phyloP scores from a whole-genome alignment of 148 eudicot species.

The Chenopodium quinoa region DNA sequence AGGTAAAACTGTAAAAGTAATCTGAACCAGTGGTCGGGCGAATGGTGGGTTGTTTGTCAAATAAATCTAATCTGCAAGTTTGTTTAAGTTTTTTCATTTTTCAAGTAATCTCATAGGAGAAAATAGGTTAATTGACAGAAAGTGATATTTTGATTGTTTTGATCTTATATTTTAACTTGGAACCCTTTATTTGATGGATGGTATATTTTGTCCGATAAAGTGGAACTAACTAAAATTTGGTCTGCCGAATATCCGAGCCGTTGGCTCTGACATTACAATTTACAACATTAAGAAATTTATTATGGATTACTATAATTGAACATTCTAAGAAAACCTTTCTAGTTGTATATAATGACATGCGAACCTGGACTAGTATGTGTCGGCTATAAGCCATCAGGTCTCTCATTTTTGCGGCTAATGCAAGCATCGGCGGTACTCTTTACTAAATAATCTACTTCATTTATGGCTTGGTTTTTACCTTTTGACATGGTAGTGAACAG shows the following conservation, averaged over 20 bases:
- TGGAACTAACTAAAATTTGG: neutral
- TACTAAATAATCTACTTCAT: too few species aligned
- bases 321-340: neutral
- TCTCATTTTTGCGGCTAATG: too few species aligned
- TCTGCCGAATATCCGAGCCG: neutral
- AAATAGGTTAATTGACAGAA: neutral
- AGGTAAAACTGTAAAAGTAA: neutral
- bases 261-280: neutral
- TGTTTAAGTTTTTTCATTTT: neutral
- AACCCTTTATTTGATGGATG: neutral
- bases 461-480: too few species aligned
- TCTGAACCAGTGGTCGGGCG: neutral
- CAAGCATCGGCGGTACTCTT: too few species aligned
- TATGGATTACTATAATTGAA: too few species aligned
- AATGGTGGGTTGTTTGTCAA: neutral
- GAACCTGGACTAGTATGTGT: too few species aligned
- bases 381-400: too few species aligned
- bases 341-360: too few species aligned
- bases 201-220: neutral
- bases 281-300: too few species aligned
- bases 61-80: neutral
- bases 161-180: neutral
- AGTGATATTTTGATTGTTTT: neutral
- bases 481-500: too few species aligned
- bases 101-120: neutral